Evolutionary conservation across 1,284 basidiomycete species (phyloP), one percentile per base, ranked within the genome.

Genomic region (Pyrrhoderma noxium): DNA sequence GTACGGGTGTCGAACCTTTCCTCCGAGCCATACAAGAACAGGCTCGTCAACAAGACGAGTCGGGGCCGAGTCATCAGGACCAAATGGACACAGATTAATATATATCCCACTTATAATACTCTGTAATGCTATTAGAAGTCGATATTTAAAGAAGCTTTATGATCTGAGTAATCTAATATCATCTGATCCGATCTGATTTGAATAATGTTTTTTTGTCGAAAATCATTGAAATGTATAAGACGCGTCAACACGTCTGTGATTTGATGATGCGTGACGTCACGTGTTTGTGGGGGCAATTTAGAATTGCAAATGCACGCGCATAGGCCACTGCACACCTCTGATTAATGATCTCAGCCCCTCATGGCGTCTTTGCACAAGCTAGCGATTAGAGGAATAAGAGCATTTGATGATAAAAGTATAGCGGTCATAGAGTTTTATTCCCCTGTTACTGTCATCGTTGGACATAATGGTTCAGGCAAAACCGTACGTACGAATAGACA

Each of bases 391-490:
- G 91, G 90, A 39, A 93, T 93, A 52, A 83, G 90, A 14, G 91
- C 90, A 0, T 95, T 95, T 62, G 92, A 94, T 72, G 91, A 97
- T 77, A 96, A 97, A 62, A 82, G 88, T 59, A 82, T 96, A 56
- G 80, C 93, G 11, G 83, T 98, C 60, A 97, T 99, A 65, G 91
- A 99, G 66, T 99, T 99, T 72, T 97, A 93, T 71, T 85, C 86
- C 13, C 96, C 96, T 1, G 87, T 99, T 51, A 99, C 96, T 0
- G 94, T 99, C 64, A 99, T 99, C 58, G 94, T 99, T 7, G 96
- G 96, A 3, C 91, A 95, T 72, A 99, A 99, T 70, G 96, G 96
- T 13, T 94, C 90, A 60, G 96, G 96, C 47, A 99, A 99, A 73
- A 99, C 96, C 16, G 79, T 79, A 47, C 63, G 70, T 57, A 2